These are phyloP conservation scores for Leccinum subtestaceum DNA, from an alignment of 768 basidiomycete genomes.

Conservation along the genomic window DNA sequence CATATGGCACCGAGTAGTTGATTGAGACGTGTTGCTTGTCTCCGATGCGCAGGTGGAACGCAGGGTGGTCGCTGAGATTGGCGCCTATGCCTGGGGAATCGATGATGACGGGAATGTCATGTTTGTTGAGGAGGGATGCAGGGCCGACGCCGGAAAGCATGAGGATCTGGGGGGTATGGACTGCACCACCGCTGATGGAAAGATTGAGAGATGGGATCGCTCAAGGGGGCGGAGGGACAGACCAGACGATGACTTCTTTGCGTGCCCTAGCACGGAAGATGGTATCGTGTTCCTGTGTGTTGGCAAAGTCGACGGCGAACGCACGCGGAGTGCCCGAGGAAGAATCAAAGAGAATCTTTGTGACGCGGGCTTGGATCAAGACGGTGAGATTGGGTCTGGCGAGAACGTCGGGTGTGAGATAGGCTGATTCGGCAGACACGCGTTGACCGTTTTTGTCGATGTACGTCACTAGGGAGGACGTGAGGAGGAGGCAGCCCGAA, in stretches of 20 bases:
- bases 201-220: not conserved
- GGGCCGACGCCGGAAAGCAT: slow-evolving; percentile 80
- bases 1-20: slow-evolving; percentile 36
- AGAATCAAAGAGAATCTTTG: slow-evolving; percentile 54
- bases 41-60: slow-evolving; percentile 49
- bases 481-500: not conserved
- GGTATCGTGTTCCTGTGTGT: slow-evolving; percentile 19
- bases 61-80: slow-evolving; percentile 68
- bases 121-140: slow-evolving; percentile 46
- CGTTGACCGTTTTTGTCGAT: slow-evolving; percentile 50
- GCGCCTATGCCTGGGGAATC: slow-evolving; percentile 75
- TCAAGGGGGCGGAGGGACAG: slow-evolving; percentile 15
- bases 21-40: slow-evolving; percentile 47
- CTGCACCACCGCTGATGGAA: slow-evolving; percentile 49
- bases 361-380: slow-evolving; percentile 53
- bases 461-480: slow-evolving; percentile 55
- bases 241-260: slow-evolving; percentile 65
- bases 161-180: slow-evolving; percentile 66
- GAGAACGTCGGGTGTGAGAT: slow-evolving; percentile 63
- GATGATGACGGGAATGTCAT: slow-evolving; percentile 53
- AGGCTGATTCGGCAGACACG: slow-evolving; percentile 63
- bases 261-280: slow-evolving; percentile 46
- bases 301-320: slow-evolving; percentile 59
- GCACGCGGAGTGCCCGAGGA: slow-evolving; percentile 43
- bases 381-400: slow-evolving; percentile 64